phyloP scores from a whole-genome alignment of 257 asterid genomes.

The Salvia splendens region DNA sequence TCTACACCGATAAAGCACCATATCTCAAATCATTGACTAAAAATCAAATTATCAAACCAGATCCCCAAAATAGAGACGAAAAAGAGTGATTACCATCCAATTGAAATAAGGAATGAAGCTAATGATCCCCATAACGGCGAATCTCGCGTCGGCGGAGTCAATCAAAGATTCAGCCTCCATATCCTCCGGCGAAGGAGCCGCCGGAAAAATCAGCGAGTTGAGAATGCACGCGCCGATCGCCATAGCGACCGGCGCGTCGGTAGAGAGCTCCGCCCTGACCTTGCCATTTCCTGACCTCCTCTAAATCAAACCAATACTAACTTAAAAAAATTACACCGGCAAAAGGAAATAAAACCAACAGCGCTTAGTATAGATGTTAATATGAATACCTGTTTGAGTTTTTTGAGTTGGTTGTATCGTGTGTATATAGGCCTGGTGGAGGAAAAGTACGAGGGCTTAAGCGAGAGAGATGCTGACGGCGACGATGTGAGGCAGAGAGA shows the following conservation, averaged over 20 bases:
- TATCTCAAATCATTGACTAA: background rate
- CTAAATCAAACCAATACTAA: slow-evolving; percentile 32
- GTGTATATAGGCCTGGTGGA: slow-evolving; percentile 40
- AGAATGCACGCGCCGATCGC: slow-evolving; percentile 91
- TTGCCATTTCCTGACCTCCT: slow-evolving; percentile 53
- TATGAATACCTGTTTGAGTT: slow-evolving; percentile 40
- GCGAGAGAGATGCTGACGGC: slow-evolving; percentile 39
- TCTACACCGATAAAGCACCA: slow-evolving; percentile 39
- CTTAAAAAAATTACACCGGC: background rate
- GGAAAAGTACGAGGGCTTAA: slow-evolving; percentile 37
- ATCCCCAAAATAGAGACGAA: background rate
- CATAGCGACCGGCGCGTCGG: slow-evolving; percentile 71
- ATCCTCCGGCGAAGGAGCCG: slow-evolving; percentile 57
- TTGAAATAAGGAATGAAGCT: slow-evolving; percentile 93
- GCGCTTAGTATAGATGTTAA: background rate
- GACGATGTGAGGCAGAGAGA: slow-evolving; percentile 45
- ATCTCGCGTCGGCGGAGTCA: slow-evolving; percentile 80
- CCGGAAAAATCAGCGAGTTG: slow-evolving; percentile 70
- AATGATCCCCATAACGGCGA: slow-evolving; percentile 94
- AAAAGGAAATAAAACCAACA: background rate
- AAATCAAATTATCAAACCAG: background rate
- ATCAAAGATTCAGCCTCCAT: slow-evolving; percentile 64
- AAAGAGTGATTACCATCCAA: slow-evolving; percentile 69
- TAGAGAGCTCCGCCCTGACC: slow-evolving; percentile 77
- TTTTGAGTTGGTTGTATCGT: slow-evolving; percentile 35